Evolutionary conservation across 106 monocot species (phyloP).

Genomic region (Agapanthus africanus): DNA sequence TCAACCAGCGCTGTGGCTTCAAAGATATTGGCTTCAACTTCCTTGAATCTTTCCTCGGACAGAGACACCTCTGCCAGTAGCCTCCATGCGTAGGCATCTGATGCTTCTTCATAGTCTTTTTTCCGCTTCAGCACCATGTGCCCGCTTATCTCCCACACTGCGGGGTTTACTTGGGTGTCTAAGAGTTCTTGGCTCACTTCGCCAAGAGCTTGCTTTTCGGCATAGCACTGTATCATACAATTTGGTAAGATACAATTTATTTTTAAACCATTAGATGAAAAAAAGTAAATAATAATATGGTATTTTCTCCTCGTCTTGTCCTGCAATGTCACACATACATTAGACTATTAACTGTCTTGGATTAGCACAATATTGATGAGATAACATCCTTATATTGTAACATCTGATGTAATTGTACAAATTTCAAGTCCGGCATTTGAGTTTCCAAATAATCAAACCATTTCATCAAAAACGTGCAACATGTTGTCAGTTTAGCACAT

Average conservation of each 20-base stretch:
- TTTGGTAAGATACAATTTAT: neutral
- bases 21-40: conserved; percentile 41
- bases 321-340: too few species aligned
- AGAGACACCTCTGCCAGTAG: conserved; percentile 57
- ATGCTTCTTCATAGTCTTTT: conserved; percentile 53
- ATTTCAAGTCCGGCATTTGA: too few species aligned
- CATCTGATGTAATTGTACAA: too few species aligned
- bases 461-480: too few species aligned
- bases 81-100: conserved; percentile 49
- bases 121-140: conserved; percentile 60
- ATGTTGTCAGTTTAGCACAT: too few species aligned
- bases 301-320: too few species aligned
- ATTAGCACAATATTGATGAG: too few species aligned
- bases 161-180: conserved; percentile 68
- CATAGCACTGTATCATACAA: conserved; percentile 39
- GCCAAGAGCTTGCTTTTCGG: conserved; percentile 57
- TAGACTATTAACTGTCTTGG: too few species aligned
- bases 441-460: too few species aligned
- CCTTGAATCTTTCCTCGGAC: conserved; percentile 47
- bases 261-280: neutral
- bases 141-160: conserved; percentile 73
- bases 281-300: too few species aligned
- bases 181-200: conserved; percentile 54
- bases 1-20: conserved; percentile 31
- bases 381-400: too few species aligned